Conservation (phyloP, 2,329 filamentous ascomycete genomes). For the Aspergillus sp. region DNA sequence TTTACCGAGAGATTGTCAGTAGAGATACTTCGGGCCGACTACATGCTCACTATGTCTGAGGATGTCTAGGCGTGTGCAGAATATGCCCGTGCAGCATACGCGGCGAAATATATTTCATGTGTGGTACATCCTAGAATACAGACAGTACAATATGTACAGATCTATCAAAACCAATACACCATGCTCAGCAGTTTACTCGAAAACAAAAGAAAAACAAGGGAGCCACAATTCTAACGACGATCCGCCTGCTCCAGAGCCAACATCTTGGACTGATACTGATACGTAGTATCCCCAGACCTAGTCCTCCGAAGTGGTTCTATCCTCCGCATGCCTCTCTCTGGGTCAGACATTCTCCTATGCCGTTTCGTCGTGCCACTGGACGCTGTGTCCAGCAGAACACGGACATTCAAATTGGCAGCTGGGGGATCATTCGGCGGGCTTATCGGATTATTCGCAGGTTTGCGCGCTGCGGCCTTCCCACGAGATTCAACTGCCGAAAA, state of each 20-base stretch:
- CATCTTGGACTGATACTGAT: background rate
- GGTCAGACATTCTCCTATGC: background rate
- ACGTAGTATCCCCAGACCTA: background rate
- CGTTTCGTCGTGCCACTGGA: background rate
- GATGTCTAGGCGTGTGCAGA: too few relatives aligned
- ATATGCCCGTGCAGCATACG: too few relatives aligned
- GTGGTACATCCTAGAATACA: too few relatives aligned
- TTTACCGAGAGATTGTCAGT: too few relatives aligned
- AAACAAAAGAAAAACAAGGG: too few relatives aligned
- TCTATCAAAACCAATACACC: too few relatives aligned
- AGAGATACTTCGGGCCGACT: too few relatives aligned
- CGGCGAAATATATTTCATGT: too few relatives aligned
- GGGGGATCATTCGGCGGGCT: background rate
- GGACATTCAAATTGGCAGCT: background rate
- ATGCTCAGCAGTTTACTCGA: too few relatives aligned
- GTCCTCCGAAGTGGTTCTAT: background rate
- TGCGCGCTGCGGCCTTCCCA: background rate
- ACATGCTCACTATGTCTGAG: too few relatives aligned
- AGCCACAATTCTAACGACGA: too few relatives aligned
- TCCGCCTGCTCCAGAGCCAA: background rate
- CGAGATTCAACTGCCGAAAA: background rate
- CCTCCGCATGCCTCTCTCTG: background rate
- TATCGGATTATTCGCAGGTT: background rate
- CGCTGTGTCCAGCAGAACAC: background rate
- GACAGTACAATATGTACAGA: too few relatives aligned